Base-by-base conservation (phyloP, 495 filamentous ascomycete genomes). In the Daldinia childiae region DNA sequence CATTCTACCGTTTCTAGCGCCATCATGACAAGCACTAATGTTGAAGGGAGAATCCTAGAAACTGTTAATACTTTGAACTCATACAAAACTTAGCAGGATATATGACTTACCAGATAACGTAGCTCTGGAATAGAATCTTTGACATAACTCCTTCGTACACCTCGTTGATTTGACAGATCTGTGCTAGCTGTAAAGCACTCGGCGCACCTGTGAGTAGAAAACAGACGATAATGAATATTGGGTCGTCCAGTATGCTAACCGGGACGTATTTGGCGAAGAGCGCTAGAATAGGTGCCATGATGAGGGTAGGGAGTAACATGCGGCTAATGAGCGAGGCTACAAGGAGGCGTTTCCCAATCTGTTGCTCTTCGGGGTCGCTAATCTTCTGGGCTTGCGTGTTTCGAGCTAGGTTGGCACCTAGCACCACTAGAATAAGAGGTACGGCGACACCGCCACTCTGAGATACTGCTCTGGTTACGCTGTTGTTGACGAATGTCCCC, bases 141-240 rank as follows among this genome's bases (percentile, higher is more conserved):
- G 92, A 91, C 93, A 99, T 98, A 36, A 94, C 92, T 27, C 89
- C 87, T 81, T 98, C 93, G 78, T 92, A 99, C 12, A 98, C 96
- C 64, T 90, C 91, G 78, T 99, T 99, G 80, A 98, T 93, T 84
- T 98, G 96, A 82, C 95, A 99, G 66, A 99, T 99, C 82, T 99
- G 95, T 6, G 96, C 94, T 72, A 99, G 82, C 78, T 99, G 95
- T 70, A 99, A 85, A 32, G 95, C 95, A 67, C 93, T 97, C 14
- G 95, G 95, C 6, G 95, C 95, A 21, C 95, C 95, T 1, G 93
- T 94, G 71, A 99, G 90, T 52, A 99, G 86, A 84, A 98, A 99
- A 79, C 94, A 97, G 41, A 99, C 96, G 68, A 98, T 91, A 65
- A 98, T 89, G 79, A 99, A 99, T 73, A 99, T 98, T 6, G 96